phyloP scores from a whole-genome alignment of 164 flowering plant species.

The Umbellularia californica region DNA sequence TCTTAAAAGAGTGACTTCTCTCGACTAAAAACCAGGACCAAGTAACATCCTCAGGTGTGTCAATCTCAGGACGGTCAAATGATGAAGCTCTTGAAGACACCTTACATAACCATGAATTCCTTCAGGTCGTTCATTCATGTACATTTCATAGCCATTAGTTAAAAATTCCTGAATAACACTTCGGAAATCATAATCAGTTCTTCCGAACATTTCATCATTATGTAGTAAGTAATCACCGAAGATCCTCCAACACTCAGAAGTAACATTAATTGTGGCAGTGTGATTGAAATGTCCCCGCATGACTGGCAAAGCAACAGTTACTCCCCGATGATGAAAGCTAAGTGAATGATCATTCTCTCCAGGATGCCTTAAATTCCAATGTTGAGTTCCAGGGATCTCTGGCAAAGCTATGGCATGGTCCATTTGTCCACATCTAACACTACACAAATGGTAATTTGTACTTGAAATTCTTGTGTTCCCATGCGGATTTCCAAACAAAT shows the following conservation, averaged over 20 bases:
- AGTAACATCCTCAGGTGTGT: constrained; percentile 15
- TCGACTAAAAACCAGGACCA: background rate
- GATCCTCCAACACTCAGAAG: constrained; percentile 13
- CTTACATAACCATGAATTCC: constrained; percentile 12
- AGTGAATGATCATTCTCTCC: background rate
- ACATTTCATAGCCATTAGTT: constrained; percentile 21
- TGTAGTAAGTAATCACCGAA: constrained; percentile 20
- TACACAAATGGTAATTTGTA: background rate
- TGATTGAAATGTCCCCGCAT: background rate
- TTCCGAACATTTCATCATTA: constrained; percentile 19
- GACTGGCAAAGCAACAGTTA: background rate
- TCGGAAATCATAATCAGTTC: constrained; percentile 13
- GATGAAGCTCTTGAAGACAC: constrained; percentile 25
- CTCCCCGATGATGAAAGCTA: background rate
- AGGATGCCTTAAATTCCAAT: background rate
- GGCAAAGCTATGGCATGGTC: background rate
- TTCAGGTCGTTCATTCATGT: constrained; percentile 15
- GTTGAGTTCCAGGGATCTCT: background rate
- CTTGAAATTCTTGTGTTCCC: background rate
- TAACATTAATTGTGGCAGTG: background rate
- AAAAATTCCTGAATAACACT: constrained; percentile 7
- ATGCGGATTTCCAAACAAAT: too few relatives aligned
- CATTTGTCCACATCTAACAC: background rate
- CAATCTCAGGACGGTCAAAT: constrained; percentile 16
- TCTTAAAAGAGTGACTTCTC: too few relatives aligned